Evolutionary conservation across 2,329 filamentous ascomycete genomes (phyloP), one percentile per base, ranked within the genome.

Genomic region (Colletotrichum agaves): DNA sequence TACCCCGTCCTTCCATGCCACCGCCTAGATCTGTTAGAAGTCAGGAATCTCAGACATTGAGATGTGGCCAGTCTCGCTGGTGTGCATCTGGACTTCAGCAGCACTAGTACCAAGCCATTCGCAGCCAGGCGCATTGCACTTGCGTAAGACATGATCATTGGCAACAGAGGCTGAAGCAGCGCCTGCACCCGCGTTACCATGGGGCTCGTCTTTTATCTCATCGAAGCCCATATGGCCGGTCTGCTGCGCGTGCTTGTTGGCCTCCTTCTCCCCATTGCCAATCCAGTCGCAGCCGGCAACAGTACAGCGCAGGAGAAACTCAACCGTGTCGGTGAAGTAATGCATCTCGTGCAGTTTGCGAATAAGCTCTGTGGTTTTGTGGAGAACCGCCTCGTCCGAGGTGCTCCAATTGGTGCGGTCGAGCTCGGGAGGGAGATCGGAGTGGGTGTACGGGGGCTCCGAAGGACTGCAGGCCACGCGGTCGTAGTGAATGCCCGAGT

Each of bases 401-500:
- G 79, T 79, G 10, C 81, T 78, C 85, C 88, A 91, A 19, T 86
- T 79, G 5, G 85, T 83, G 50, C 90, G 87, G 75, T 98, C 95
- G 70, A 90, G 87, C 27, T 96, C 92, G 0, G 93, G 88, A 7
- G 90, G 87, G 11, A 88, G 81, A 52, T 86, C 83, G 5, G 88
- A 80, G 65, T 82, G 84, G 49, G 82, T 84, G 72, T 84, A 83
- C 4, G 87, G 88, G 71, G 79, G 85, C 70, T 84, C 86, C 21
- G 84, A 89, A 43, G 86, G 88, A 17, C 89, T 90, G 71, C 97
- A 88, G 1, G 92, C 93, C 67, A 98, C 90, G 6, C 93, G 91
- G 78, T 98, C 95, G 79, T 98, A 98, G 77, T 98, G 94, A 57
- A 98, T 96, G 3, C 94, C 94, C 0, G 92, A 95, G 79, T 97